Evolutionary conservation across 2,329 filamentous ascomycete genomes (phyloP), one percentile per base, ranked within the genome.

Genomic region (Ophiostoma triangulosporum): DNA sequence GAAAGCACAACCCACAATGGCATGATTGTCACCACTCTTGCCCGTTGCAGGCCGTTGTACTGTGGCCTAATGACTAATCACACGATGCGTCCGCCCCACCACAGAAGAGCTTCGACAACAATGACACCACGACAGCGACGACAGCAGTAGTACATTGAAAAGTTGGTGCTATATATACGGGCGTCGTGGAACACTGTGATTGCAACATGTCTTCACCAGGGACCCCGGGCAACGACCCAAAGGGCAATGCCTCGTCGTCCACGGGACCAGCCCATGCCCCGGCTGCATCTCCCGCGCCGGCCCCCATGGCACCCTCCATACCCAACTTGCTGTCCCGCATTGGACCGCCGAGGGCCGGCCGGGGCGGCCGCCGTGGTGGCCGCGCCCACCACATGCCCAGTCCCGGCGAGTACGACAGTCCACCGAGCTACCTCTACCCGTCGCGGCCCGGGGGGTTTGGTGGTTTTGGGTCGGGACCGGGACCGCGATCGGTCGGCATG

Each of bases 311-410:
- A 15, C 15, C 43, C 2, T 77, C 83, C 24, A 95, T 95, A 46
- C 88, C 89, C 2, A 91, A 95, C 62, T 76, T 95, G 32, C 79
- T 71, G 64, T 86, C 64, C 64, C 73, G 62, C 73, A 43, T 27
- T 24, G 56, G 58, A 7, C 55, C 58, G 6, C 55, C 54, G 1
- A 54, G 52, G 2, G 53, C 15, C 24, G 55, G 49, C 4, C 56
- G 73, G 70, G 15, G 49, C 33, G 31, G 49, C 9, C 49, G 31
- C 2, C 29, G 49, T 12, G 29, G 31, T 35, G 49, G 33, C 32
- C 32, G 49, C 7, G 32, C 29, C 5, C 17, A 22, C 5, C 17
- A 22, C 12, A 17, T 20, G 15, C 49, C 48, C 17, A 31, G 35
- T 3, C 31, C 29, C 6, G 26, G 26, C n/a, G 33, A 22, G 48